These are phyloP conservation scores for Beta macrorhiza DNA, from an alignment of 179 eudicot species.

Conservation along the genomic window DNA sequence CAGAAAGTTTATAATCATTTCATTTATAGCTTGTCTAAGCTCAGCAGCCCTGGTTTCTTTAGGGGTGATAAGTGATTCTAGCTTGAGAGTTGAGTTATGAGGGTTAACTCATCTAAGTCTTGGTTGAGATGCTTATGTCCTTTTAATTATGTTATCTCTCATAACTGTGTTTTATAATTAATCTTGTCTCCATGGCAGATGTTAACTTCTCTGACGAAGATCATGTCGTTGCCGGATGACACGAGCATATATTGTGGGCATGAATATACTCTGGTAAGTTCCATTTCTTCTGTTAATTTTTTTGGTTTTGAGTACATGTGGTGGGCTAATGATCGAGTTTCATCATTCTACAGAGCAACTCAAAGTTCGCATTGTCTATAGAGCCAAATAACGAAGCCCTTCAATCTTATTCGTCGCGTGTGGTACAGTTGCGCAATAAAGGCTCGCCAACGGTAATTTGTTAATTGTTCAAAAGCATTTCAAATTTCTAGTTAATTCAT, in stretches of 20 bases:
- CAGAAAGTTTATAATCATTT: background rate
- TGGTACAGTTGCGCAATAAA: slow-evolving; percentile 56
- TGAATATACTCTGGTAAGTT: slow-evolving; percentile 81
- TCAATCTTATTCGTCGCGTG: slow-evolving; percentile 63
- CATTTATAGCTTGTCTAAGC: no score
- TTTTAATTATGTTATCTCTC: background rate
- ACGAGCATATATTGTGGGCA: slow-evolving; percentile 88
- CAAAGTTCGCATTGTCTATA: slow-evolving; percentile 84
- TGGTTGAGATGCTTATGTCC: slow-evolving; percentile 1
- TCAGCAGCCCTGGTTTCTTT: background rate
- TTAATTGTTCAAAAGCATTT: background rate
- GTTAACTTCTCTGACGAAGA: slow-evolving; percentile 67
- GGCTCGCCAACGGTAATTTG: slow-evolving; percentile 81
- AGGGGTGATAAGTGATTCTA: background rate
- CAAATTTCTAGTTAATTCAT: background rate
- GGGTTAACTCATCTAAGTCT: background rate
- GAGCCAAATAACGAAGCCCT: slow-evolving; percentile 76
- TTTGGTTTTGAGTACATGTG: background rate
- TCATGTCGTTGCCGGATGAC: slow-evolving; percentile 69
- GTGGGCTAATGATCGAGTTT: background rate
- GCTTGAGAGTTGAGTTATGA: background rate
- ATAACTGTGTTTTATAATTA: background rate
- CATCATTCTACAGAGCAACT: slow-evolving; percentile 65
- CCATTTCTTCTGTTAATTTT: background rate
- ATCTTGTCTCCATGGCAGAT: slow-evolving; percentile 49